A percentile compares a stretch with the other conserved stretches of the same genome.
Evolutionary conservation across 139 green algal genomes (phyloP).

Genomic region (Volvox reticuliferus): DNA sequence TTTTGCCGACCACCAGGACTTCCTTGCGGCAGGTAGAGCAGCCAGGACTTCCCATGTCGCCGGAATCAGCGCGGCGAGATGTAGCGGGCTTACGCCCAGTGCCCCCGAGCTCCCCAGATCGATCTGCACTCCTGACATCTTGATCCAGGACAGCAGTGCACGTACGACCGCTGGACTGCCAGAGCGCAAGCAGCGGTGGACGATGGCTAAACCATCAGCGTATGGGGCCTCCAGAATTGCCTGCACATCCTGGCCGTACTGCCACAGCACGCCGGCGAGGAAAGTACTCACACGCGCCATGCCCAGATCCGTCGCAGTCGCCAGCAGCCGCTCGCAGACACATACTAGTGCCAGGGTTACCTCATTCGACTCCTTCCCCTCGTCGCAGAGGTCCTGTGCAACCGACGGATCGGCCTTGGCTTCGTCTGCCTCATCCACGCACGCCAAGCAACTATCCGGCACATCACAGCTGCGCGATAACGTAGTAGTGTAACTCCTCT

Average conservation of each 20-base stretch:
- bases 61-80: slow-evolving; percentile 65
- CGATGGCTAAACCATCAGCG: slow-evolving; percentile 43
- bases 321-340: slow-evolving; percentile 33
- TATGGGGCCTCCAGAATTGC: neutral
- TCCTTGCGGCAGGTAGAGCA: neutral
- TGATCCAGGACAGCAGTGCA: slow-evolving; percentile 56
- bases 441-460: neutral
- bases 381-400: neutral
- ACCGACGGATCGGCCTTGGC: neutral
- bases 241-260: slow-evolving; percentile 19
- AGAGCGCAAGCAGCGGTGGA: slow-evolving; percentile 59
- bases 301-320: neutral
- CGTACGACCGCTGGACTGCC: slow-evolving; percentile 49
- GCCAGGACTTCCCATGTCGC: neutral
- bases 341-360: slow-evolving; percentile 12
- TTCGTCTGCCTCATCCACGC: neutral
- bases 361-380: neutral
- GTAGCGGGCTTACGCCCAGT: slow-evolving; percentile 65
- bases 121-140: slow-evolving; percentile 26
- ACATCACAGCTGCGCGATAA: neutral
- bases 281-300: neutral
- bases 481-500: neutral
- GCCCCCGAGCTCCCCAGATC: slow-evolving; percentile 44
- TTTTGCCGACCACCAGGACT: neutral
- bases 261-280: neutral